phyloP scores from a whole-genome alignment of 179 eudicot genomes.

The Spinacia oleracea region DNA sequence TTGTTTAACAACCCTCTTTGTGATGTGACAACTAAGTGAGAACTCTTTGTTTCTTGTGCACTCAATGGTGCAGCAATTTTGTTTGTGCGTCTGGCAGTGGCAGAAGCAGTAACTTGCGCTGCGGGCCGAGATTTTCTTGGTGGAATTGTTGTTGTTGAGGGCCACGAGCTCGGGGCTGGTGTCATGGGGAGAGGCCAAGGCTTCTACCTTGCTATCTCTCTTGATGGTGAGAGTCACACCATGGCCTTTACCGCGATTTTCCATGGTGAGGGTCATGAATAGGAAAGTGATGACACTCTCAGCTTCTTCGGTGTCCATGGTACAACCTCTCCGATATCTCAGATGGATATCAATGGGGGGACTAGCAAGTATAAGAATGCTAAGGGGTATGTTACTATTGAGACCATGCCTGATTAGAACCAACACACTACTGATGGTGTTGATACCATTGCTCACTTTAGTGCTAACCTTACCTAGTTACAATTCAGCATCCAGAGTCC shows the following conservation, averaged over 20 bases:
- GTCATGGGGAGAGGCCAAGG: conserved; percentile 72
- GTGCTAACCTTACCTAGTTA: conserved; percentile 49
- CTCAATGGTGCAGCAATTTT: conserved; percentile 34
- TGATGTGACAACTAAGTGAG: conserved; percentile 35
- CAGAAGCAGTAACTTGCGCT: conserved; percentile 40
- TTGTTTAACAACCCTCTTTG: conserved; percentile 37
- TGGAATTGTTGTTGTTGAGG: no score
- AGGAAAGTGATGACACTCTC: no score
- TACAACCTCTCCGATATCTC: conserved; percentile 69
- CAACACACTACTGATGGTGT: no score
- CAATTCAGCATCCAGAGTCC: not conserved
- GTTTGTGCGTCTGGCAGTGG: no score
- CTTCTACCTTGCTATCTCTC: no score
- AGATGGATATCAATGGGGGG: conserved; percentile 78
- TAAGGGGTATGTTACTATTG: conserved; percentile 80
- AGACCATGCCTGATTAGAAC: no score
- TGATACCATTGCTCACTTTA: conserved; percentile 76
- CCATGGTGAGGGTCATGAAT: no score
- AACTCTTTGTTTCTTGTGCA: conserved; percentile 40
- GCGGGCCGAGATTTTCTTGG: conserved; percentile 53
- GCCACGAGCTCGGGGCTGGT: conserved; percentile 36
- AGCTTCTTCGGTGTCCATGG: no score
- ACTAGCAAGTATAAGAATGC: conserved; percentile 82
- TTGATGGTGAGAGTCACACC: no score
- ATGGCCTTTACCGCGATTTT: no score